Conservation (phyloP, 75 land plant genomes). For the Ceratopteris richardii region DNA sequence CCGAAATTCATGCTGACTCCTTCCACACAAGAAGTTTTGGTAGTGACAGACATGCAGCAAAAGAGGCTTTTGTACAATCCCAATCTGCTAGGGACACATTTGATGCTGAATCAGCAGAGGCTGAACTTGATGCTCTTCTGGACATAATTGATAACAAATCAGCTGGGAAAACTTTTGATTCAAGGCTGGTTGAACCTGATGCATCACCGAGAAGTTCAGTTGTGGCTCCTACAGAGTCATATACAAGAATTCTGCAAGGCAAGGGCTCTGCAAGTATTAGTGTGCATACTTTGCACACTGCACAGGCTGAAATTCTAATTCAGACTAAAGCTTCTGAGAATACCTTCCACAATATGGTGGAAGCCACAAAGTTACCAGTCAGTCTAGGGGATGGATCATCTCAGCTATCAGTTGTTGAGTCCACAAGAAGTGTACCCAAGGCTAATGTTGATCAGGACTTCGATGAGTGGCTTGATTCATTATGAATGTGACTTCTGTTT, state of each 20-base stretch:
- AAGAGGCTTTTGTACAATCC: too few relatives aligned
- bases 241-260: neutral
- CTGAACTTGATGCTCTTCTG: slow-evolving; percentile 3
- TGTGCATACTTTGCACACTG: neutral
- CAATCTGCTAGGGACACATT: neutral
- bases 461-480: slow-evolving; percentile 1
- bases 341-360: too few relatives aligned
- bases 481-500: too few relatives aligned
- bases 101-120: neutral
- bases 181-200: neutral
- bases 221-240: neutral
- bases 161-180: neutral
- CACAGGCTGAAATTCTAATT: neutral
- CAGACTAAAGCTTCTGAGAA: neutral
- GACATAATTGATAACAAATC: neutral
- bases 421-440: neutral
- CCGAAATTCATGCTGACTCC: too few relatives aligned
- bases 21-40: too few relatives aligned
- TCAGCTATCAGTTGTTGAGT: neutral
- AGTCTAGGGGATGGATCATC: too few relatives aligned
- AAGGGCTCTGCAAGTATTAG: neutral
- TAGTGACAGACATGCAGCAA: too few relatives aligned
- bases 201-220: neutral
- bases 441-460: neutral
- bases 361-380: too few relatives aligned